Base-by-base conservation (phyloP, 2,329 filamentous ascomycete genomes). In the Trichoderma hamatum region DNA sequence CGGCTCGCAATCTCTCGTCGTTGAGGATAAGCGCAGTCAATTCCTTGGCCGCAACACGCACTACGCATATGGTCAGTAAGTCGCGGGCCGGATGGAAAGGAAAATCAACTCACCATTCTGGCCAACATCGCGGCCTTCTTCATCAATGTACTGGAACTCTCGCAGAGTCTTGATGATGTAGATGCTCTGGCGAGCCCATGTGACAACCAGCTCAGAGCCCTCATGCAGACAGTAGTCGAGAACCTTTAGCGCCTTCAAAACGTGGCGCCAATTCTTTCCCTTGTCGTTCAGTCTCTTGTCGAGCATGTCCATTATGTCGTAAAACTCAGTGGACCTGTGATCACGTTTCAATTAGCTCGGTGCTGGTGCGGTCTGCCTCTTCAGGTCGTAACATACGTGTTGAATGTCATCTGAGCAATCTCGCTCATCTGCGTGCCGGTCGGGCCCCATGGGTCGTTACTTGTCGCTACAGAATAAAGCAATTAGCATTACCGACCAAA, bases 301-400 rank as follows among this genome's bases (percentile, higher is more conserved):
- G 74, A 99, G 86, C 93, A 99, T 99, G 80, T 99, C 96, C 91
- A 99, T 97, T 76, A 99, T 97, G 80, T 99, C 95, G 84, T 97
- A 97, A 83, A 99, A 99, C 80, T 98, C 96, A 81, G 92, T 95
- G 43, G 94, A 94, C 78, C 95, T 97, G 72, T 52, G 70, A 36
- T 56, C 14, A 36, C 19, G 13, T 13, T 30, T n/a, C 30, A 16
- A 43, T 70, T 61, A 68, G 63, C 56, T 14, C 36, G 32, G 30
- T 30, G 60, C 28, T 64, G 39, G n/a, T 62, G 49, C 49, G n/a
- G 43, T 14, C 14, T n/a, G 68, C 36, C 28, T 43, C 32, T 21
- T 14, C 60, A 36, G 51, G 21, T 14, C 10, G 30, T 82, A 51
- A 64, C 91, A 77, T 90, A 97, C 95, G 92, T 96, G 84, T 96